These are phyloP conservation scores for Neoarthrinium moseri DNA, from an alignment of 2,329 filamentous ascomycete genomes.

Conservation along the genomic window DNA sequence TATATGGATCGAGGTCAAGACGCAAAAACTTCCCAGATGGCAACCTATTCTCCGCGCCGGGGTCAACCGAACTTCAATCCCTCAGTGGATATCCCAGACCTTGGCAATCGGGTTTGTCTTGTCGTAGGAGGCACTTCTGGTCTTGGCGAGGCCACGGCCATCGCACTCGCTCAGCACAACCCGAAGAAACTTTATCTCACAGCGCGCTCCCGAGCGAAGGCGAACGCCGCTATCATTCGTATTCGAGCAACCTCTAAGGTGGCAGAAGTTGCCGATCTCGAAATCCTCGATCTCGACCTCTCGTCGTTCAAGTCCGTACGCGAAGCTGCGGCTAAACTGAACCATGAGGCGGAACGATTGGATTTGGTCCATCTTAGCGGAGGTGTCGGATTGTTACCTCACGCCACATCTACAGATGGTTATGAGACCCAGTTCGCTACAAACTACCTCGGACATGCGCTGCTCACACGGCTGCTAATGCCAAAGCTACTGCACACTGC, in stretches of 20 bases:
- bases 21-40: too few species aligned
- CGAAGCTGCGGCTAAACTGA: conserved; percentile 26
- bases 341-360: conserved; percentile 23
- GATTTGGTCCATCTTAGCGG: conserved; percentile 40
- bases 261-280: conserved; percentile 13
- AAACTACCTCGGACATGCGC: conserved; percentile 42
- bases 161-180: conserved; percentile 34
- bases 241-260: conserved; percentile 1
- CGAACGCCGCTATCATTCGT: conserved; percentile 23
- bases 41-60: too few species aligned
- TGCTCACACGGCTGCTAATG: conserved; percentile 27
- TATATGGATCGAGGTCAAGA: too few species aligned
- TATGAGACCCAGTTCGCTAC: conserved; percentile 43
- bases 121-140: conserved; percentile 2
- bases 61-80: conserved; percentile 3
- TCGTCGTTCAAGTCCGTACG: conserved; percentile 31
- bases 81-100: conserved; percentile 1
- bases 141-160: conserved; percentile 21
- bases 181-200: conserved; percentile 5
- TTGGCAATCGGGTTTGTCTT: background rate
- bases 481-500: conserved; percentile 10
- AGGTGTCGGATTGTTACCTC: conserved; percentile 32
- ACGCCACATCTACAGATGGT: conserved; percentile 19
- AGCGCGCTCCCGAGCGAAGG: conserved; percentile 31
- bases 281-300: conserved; percentile 35